phyloP scores from a whole-genome alignment of 1,284 basidiomycete genomes.

The Malassezia obtusa region DNA sequence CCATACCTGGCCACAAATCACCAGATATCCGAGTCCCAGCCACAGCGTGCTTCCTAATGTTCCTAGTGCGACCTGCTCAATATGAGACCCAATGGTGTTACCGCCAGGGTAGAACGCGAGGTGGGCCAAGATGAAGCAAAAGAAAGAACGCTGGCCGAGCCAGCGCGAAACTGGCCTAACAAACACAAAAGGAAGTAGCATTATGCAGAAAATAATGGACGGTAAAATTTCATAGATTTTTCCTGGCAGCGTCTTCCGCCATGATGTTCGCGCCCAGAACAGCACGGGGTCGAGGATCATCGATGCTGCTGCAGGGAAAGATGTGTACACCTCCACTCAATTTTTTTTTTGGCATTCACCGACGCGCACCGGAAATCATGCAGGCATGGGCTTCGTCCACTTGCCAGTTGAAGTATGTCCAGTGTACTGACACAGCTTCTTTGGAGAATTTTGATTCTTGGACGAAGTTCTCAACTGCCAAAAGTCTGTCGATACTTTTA shows the following conservation, averaged over 20 bases:
- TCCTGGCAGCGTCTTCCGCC: neutral
- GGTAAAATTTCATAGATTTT: neutral
- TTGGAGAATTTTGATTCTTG: conserved; percentile 6
- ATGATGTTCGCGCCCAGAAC: neutral
- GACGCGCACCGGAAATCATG: neutral
- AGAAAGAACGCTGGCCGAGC: neutral
- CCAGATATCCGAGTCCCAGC: conserved; percentile 21
- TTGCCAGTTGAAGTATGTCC: neutral
- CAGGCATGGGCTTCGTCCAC: neutral
- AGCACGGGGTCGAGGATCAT: neutral
- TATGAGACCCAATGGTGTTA: conserved; percentile 25
- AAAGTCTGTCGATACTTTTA: neutral
- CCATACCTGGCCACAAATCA: conserved; percentile 26
- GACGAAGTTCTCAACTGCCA: neutral
- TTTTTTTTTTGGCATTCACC: neutral
- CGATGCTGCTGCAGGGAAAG: no score
- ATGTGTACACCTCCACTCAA: neutral
- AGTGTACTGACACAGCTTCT: neutral
- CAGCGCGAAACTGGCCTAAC: neutral
- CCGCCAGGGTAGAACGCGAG: conserved; percentile 29
- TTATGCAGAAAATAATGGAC: neutral
- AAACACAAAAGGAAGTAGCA: conserved; percentile 12
- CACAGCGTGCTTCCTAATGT: conserved; percentile 22
- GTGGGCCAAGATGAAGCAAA: conserved; percentile 4
- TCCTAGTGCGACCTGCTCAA: conserved; percentile 27